Conservation (phyloP, 768 basidiomycete genomes). For the Porphyrellus cyaneotinctus region DNA sequence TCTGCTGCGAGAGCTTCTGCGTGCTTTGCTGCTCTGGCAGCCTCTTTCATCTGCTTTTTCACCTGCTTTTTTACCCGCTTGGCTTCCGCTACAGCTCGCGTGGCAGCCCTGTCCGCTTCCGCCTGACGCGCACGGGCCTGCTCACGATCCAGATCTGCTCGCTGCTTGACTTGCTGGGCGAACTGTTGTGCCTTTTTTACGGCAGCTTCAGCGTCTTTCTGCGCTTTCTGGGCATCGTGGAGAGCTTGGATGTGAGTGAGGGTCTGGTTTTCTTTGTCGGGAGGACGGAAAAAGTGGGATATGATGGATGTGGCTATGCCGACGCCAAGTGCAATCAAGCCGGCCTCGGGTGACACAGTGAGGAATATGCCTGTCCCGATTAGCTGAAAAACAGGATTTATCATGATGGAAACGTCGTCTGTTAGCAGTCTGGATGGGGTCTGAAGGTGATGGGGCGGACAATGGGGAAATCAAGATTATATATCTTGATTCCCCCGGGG, state of each 20-base stretch:
- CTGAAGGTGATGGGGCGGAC: too few relatives aligned
- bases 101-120: slow-evolving; percentile 1
- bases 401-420: too few relatives aligned
- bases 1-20: slow-evolving; percentile 9
- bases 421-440: too few relatives aligned
- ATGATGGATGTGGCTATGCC: too few relatives aligned
- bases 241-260: neutral
- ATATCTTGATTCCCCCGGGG: too few relatives aligned
- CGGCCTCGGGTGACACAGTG: too few relatives aligned
- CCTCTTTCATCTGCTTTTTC: slow-evolving; percentile 15
- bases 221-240: neutral
- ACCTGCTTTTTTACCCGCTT: slow-evolving; percentile 7
- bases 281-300: too few relatives aligned
- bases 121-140: slow-evolving; percentile 5
- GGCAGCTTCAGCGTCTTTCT: slow-evolving; percentile 3
- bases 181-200: neutral
- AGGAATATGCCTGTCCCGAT: too few relatives aligned
- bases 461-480: too few relatives aligned
- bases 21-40: neutral
- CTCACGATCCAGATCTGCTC: slow-evolving; percentile 12
- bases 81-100: neutral
- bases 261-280: neutral
- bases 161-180: neutral
- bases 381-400: too few relatives aligned
- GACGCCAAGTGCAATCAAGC: too few relatives aligned